Base-by-base conservation (phyloP, 805 yeast genomes). In the Saturnispora bothae region DNA sequence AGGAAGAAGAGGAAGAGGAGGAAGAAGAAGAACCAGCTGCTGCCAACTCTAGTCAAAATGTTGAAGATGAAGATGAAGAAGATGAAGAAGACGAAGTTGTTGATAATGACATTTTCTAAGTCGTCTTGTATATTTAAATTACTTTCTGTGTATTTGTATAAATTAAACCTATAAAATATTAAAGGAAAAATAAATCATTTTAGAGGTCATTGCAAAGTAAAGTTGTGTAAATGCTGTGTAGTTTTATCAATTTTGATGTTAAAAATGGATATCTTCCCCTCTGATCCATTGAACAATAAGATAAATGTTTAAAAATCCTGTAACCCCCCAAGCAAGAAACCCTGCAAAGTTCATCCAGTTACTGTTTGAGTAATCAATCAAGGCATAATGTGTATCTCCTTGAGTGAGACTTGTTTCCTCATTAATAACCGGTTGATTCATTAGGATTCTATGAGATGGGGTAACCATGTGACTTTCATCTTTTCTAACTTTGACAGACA, bases 241-340 rank as follows among this genome's bases (percentile, higher is more conserved):
- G 5, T 12, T 15, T 17, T 17, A 34, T 17, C 10, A 10, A 19
- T 23, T 13, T 18, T 20, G 25, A 10, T 22, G 10, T 43, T 41
- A 60, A 32, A 60, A 59, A 33, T 53, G 55, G 12, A 61, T 49
- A 36, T 60, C 63, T 38, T 59, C 62, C 5, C 65, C 65, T 33
- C 51, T 47, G 2, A 50, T 22, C 45, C 52, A 56, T 38, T 56
- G 60, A 5, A 52, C 33, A 9, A 59, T 53, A 30, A 61, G 39
- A 36, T 82, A 86, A 15, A 80, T 65, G 53, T 86, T 88, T 51
- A 84, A 64, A n/a, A 71, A 67, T 0, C 80, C 60, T 28, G 88
- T 72, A 43, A 81, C 77, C 1, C 77, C 46, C 94, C 95, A 86
- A 4, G 86, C 66, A 3, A 65, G 21, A 3, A 68, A 50, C 0